A percentile compares a stretch with the other conserved stretches of the same genome.
Evolutionary conservation across 2,329 filamentous ascomycete species (phyloP).

Genomic region (Chrysosporium queenslandicum): DNA sequence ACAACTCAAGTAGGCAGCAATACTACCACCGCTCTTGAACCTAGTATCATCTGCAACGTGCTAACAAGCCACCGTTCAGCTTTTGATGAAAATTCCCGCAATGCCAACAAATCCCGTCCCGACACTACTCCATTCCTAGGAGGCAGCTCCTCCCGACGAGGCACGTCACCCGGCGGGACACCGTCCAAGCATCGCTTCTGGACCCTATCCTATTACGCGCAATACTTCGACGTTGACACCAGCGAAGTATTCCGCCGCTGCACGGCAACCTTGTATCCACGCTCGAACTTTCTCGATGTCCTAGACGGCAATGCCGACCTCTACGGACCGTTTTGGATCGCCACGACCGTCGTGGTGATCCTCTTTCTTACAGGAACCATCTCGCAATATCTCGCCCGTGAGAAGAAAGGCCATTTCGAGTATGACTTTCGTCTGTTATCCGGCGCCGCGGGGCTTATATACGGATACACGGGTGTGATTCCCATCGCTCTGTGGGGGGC

Average conservation of each 20-base stretch:
- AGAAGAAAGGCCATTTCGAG: slow-evolving; percentile 60
- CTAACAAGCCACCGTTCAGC: slow-evolving; percentile 34
- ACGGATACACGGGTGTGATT: slow-evolving; percentile 85
- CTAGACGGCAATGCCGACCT: slow-evolving; percentile 93
- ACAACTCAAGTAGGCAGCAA: slow-evolving; percentile 59
- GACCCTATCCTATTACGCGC: slow-evolving; percentile 85
- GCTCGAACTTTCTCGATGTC: slow-evolving; percentile 91
- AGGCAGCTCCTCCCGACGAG: slow-evolving; percentile 33
- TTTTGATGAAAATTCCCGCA: slow-evolving; percentile 55
- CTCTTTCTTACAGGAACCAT: slow-evolving; percentile 93
- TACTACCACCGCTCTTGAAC: background rate
- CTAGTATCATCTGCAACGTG: slow-evolving; percentile 7
- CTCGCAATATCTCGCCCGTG: slow-evolving; percentile 70
- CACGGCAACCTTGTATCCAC: slow-evolving; percentile 77
- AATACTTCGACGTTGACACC: slow-evolving; percentile 98
- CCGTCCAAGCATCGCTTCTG: slow-evolving; percentile 78
- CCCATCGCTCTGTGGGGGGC: slow-evolving; percentile 78
- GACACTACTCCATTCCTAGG: slow-evolving; percentile 43
- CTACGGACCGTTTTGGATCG: slow-evolving; percentile 98
- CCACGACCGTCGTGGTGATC: slow-evolving; percentile 91
- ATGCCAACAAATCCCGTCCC: slow-evolving; percentile 40
- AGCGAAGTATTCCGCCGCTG: slow-evolving; percentile 78
- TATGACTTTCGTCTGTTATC: slow-evolving; percentile 88
- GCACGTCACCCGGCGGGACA: slow-evolving; percentile 31
- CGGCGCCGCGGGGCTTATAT: slow-evolving; percentile 82